A percentile compares a stretch with the other conserved stretches of the same genome.
phyloP scores from a whole-genome alignment of 2,329 filamentous ascomycete species.

The Penicillium hordei region DNA sequence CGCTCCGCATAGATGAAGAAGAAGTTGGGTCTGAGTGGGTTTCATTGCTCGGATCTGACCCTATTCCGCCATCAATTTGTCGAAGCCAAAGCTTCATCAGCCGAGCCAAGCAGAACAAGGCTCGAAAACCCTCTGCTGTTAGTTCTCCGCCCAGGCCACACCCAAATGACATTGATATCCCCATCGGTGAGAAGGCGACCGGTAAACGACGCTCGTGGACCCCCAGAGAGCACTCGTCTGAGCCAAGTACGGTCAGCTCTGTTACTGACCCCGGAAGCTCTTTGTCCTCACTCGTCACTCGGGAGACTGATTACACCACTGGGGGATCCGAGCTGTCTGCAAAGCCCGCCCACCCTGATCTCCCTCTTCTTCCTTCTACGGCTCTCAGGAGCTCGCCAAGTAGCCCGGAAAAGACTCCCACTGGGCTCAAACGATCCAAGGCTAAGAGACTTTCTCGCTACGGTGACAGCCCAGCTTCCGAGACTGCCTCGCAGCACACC shows the following conservation, averaged over 20 bases:
- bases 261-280: slow-evolving; percentile 31
- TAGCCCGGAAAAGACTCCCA: slow-evolving; percentile 34
- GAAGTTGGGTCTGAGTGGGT: slow-evolving; percentile 84
- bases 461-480: slow-evolving; percentile 33
- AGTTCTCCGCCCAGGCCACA: slow-evolving; percentile 35
- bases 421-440: slow-evolving; percentile 42
- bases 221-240: slow-evolving; percentile 31
- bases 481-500: slow-evolving; percentile 27
- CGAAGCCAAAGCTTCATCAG: slow-evolving; percentile 55
- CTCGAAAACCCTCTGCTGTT: slow-evolving; percentile 23
- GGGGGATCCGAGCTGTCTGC: slow-evolving; percentile 24
- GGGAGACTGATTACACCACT: slow-evolving; percentile 35
- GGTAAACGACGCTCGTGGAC: slow-evolving; percentile 42
- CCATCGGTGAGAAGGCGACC: slow-evolving; percentile 59
- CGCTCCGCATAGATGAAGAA: slow-evolving; percentile 72
- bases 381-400: slow-evolving; percentile 4
- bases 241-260: slow-evolving; percentile 34
- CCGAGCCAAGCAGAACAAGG: slow-evolving; percentile 39
- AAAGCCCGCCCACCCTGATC: slow-evolving; percentile 26
- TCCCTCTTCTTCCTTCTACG: slow-evolving; percentile 35
- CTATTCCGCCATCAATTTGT: slow-evolving; percentile 60
- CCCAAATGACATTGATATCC: slow-evolving; percentile 58
- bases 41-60: slow-evolving; percentile 70
- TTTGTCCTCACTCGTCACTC: slow-evolving; percentile 33
- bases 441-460: slow-evolving; percentile 43